These are phyloP conservation scores for Lactuca sativa DNA, from an alignment of 129 eudicot genomes.

Conservation along the genomic window DNA sequence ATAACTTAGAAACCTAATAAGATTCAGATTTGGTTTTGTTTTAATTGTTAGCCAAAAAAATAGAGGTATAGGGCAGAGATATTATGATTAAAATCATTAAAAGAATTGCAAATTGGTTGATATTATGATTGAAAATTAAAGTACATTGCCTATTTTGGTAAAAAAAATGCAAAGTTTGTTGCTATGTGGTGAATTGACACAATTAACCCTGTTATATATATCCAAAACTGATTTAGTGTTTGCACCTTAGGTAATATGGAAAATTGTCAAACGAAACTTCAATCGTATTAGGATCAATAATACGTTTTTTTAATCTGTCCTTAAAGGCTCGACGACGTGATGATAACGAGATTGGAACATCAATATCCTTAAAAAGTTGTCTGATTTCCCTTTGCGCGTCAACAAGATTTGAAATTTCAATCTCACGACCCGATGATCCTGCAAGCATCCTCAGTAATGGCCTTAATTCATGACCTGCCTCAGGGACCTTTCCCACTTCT, in stretches of 20 bases:
- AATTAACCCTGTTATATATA: too few species aligned
- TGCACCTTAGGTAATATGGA: conserved; percentile 72
- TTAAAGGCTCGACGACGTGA: conserved; percentile 47
- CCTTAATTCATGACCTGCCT: conserved; percentile 41
- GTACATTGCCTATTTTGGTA: neutral
- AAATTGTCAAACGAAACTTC: conserved; percentile 65
- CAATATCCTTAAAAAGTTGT: conserved; percentile 40
- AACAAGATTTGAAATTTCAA: conserved; percentile 39
- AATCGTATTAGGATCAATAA: conserved; percentile 39
- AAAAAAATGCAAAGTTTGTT: neutral
- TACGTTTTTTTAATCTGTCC: conserved; percentile 50
- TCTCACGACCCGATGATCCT: conserved; percentile 36
- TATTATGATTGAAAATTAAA: too few species aligned
- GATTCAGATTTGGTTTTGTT: too few species aligned
- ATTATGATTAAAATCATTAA: too few species aligned
- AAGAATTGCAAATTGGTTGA: too few species aligned
- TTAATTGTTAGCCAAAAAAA: too few species aligned
- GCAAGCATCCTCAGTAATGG: conserved; percentile 43
- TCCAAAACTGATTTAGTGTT: neutral
- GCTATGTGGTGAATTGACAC: neutral
- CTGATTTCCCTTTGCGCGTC: conserved; percentile 41
- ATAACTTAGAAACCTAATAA: too few species aligned
- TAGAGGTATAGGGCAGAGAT: too few species aligned
- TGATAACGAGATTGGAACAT: conserved; percentile 35
- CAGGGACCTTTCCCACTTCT: conserved; percentile 38